Base-by-base conservation (phyloP, 176 grass and related monocot species). In the Chloris gayana region DNA sequence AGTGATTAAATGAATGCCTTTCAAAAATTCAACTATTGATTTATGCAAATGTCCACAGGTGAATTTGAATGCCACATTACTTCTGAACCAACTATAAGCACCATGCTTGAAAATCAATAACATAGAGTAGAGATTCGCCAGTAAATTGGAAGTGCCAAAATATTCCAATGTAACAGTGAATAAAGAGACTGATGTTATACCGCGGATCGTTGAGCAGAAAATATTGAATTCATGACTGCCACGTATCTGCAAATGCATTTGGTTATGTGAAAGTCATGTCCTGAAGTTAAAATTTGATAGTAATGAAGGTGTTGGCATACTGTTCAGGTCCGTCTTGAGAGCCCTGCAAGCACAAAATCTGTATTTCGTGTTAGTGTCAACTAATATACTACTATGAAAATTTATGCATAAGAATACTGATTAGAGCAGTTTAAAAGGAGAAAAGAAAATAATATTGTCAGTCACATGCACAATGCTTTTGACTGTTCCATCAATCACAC, bases 261-360 rank as follows among this genome's bases (percentile, higher is more conserved):
- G 9, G 29, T 62, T 24, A 64, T 62, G 63, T 80, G 54, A 88
- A 85, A 47, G 78, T 54, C 67, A 74, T 54, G 46, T 73, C 47
- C 35, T 35, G 74, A 29, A 37, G 38, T 24, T 4, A 59, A 49
- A 81, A 73, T 9, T n/a, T 29, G 34, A 14, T 47, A 72, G 18
- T 69, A 63, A 82, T 59, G 30, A 82, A 41, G 63, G 50, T 39
- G 29, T 41, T 27, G 5, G 53, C 85, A 14, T 97, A 98, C 95
- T 98, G 95, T 92, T 98, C 95, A 83, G 95, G 95, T 79, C 95
- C 92, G 82, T 98, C 95, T 69, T 86, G 90, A 91, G 95, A 98
- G 38, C 92, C 92, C 82, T 98, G 95, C 80, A 98, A 74, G 72
- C 92, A 98, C 47, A 98, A 74, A 88, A 98, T 98, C 95, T 98